phyloP scores from a whole-genome alignment of 129 eudicot species.

The Flaveria trinervia region DNA sequence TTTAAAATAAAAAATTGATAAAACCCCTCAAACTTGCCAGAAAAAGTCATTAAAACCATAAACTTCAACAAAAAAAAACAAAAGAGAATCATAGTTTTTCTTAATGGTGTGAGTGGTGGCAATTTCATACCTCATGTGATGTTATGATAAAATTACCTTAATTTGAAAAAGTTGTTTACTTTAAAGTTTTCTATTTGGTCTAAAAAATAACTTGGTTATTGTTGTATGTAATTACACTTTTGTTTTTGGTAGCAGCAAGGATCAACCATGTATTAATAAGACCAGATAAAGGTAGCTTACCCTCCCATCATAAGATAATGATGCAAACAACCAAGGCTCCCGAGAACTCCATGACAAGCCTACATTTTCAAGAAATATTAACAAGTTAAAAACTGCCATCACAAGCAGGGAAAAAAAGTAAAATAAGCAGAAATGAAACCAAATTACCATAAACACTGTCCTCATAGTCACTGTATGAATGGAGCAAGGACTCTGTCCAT shows the following conservation, averaged over 20 bases:
- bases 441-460: conserved; percentile 93
- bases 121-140: not conserved
- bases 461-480: conserved; percentile 88
- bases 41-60: not conserved
- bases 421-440: conserved; percentile 12
- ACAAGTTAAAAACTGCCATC: conserved; percentile 16
- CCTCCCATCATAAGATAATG: conserved; percentile 98
- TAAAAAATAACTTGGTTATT: not conserved
- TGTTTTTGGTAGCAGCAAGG: not conserved
- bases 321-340: conserved; percentile 92
- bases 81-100: not conserved
- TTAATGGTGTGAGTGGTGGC: not conserved
- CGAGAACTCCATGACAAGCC: conserved; percentile 96
- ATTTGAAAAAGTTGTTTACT: not conserved
- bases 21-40: not conserved
- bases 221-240: not conserved
- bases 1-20: not conserved
- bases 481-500: conserved; percentile 59
- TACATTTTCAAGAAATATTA: conserved; percentile 35
- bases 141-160: not conserved
- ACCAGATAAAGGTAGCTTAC: conserved; percentile 39
- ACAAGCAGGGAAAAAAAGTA: not conserved
- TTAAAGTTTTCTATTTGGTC: not conserved
- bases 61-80: not conserved
- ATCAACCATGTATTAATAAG: not conserved